A percentile compares a stretch with the other conserved stretches of the same genome.
These are phyloP conservation scores for Lagenaria siceraria DNA, from an alignment of 306 rosid genomes.

Conservation along the genomic window DNA sequence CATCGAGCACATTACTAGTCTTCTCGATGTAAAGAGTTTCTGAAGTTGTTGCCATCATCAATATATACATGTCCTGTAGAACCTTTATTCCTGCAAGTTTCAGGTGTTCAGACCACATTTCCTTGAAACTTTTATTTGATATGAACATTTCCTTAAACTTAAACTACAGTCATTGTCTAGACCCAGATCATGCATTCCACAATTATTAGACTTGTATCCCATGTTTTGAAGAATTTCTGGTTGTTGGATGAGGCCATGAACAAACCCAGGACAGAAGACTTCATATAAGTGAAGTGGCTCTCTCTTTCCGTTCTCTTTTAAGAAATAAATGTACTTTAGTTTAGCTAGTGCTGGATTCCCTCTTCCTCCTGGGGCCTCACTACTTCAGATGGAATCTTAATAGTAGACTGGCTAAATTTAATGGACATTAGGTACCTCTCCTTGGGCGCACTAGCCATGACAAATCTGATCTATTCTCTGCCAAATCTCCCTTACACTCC, in stretches of 20 bases:
- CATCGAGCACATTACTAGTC: slow-evolving; percentile 12
- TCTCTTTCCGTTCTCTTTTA: neutral
- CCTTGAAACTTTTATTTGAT: neutral
- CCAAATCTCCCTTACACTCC: neutral
- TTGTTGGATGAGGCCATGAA: neutral
- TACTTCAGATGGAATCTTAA: too few relatives aligned
- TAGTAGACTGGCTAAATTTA: too few relatives aligned
- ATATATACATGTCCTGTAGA: slow-evolving; percentile 31
- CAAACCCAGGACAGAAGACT: neutral
- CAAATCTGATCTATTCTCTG: neutral
- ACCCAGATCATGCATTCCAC: neutral
- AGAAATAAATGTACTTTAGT: neutral
- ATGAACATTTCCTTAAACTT: too few relatives aligned
- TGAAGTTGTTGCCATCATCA: slow-evolving; percentile 20
- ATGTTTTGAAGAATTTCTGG: neutral
- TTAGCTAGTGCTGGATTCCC: too few relatives aligned
- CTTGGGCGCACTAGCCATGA: neutral
- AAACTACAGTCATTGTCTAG: neutral
- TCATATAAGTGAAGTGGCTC: neutral
- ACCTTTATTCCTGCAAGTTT: slow-evolving; percentile 54
- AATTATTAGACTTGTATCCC: neutral
- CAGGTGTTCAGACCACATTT: neutral
- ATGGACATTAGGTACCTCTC: too few relatives aligned
- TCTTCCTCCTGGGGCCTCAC: too few relatives aligned
- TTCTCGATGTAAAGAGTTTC: slow-evolving; percentile 19